These are phyloP conservation scores for Penicillium paxilli DNA, from an alignment of 495 filamentous ascomycete species.

Conservation along the genomic window DNA sequence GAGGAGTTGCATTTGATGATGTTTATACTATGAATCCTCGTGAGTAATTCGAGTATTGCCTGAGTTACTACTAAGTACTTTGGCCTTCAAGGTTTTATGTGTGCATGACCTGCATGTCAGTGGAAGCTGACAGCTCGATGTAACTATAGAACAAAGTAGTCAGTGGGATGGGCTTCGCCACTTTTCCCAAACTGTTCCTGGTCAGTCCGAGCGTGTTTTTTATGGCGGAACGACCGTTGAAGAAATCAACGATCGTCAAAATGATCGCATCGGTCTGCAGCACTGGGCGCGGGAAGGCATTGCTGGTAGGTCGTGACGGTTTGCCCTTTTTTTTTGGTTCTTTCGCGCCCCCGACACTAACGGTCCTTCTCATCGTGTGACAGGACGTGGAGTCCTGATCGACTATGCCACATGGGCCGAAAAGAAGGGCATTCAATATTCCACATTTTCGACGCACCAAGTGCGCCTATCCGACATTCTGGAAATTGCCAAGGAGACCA, in stretches of 20 bases:
- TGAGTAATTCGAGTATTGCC: too few relatives aligned
- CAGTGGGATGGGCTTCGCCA: slow-evolving; percentile 76
- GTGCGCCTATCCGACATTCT: slow-evolving; percentile 44
- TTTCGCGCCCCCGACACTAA: background rate
- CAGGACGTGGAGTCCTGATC: slow-evolving; percentile 55
- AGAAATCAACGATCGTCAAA: slow-evolving; percentile 52
- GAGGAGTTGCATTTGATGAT: slow-evolving; percentile 57
- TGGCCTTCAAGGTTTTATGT: too few relatives aligned
- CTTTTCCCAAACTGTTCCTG: slow-evolving; percentile 32
- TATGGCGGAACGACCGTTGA: slow-evolving; percentile 48
- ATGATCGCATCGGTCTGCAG: slow-evolving; percentile 49
- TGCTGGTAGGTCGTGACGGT: slow-evolving; percentile 29
- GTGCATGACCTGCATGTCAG: background rate
- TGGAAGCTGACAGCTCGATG: background rate
- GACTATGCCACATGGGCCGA: slow-evolving; percentile 54
- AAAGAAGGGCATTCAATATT: slow-evolving; percentile 35
- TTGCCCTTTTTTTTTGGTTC: background rate
- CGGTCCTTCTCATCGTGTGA: background rate
- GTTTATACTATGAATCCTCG: slow-evolving; percentile 68
- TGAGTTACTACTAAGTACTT: too few relatives aligned
- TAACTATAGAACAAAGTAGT: slow-evolving; percentile 57
- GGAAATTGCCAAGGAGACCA: slow-evolving; percentile 32
- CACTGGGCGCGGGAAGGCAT: slow-evolving; percentile 48
- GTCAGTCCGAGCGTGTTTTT: slow-evolving; percentile 41
- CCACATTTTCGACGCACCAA: slow-evolving; percentile 37